Conservation (phyloP, 2,329 filamentous ascomycete species). For the Verticillium klebahnii region DNA sequence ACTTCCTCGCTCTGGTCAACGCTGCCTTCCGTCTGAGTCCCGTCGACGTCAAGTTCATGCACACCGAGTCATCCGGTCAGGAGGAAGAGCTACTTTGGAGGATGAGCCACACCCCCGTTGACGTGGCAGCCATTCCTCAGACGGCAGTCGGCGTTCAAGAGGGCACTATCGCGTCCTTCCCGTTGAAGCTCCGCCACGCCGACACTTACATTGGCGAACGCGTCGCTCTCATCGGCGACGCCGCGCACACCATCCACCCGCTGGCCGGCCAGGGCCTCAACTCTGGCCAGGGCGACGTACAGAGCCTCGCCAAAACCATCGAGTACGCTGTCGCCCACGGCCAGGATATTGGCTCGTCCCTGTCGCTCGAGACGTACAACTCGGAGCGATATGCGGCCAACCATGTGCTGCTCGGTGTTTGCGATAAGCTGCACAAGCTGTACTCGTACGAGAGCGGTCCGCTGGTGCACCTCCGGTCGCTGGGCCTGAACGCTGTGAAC, state of each 20-base stretch:
- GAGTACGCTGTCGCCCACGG: constrained; percentile 75
- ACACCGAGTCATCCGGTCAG: constrained; percentile 55
- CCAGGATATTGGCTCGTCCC: constrained; percentile 75
- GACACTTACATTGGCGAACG: constrained; percentile 87
- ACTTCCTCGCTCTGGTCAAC: constrained; percentile 87
- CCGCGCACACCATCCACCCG: constrained; percentile 91
- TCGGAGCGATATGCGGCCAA: constrained; percentile 79
- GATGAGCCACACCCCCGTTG: constrained; percentile 60
- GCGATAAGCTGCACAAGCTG: constrained; percentile 88
- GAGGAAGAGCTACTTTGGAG: constrained; percentile 83
- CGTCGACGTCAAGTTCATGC: constrained; percentile 79
- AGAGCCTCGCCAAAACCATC: constrained; percentile 70
- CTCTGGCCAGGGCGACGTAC: constrained; percentile 84
- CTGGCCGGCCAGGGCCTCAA: constrained; percentile 94
- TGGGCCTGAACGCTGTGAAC: constrained; percentile 75
- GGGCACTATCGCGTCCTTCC: constrained; percentile 81
- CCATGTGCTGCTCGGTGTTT: constrained; percentile 71
- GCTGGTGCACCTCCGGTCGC: constrained; percentile 71
- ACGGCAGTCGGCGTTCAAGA: constrained; percentile 67
- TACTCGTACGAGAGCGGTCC: constrained; percentile 80
- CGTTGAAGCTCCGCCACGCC: constrained; percentile 86
- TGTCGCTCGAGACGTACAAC: constrained; percentile 78
- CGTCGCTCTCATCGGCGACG: constrained; percentile 89
- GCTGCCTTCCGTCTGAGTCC: constrained; percentile 81
- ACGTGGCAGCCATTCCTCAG: constrained; percentile 57